A percentile compares a stretch with the other conserved stretches of the same genome.
These are phyloP conservation scores for Knufia fluminis DNA, from an alignment of 2,329 filamentous ascomycete species.

Conservation along the genomic window DNA sequence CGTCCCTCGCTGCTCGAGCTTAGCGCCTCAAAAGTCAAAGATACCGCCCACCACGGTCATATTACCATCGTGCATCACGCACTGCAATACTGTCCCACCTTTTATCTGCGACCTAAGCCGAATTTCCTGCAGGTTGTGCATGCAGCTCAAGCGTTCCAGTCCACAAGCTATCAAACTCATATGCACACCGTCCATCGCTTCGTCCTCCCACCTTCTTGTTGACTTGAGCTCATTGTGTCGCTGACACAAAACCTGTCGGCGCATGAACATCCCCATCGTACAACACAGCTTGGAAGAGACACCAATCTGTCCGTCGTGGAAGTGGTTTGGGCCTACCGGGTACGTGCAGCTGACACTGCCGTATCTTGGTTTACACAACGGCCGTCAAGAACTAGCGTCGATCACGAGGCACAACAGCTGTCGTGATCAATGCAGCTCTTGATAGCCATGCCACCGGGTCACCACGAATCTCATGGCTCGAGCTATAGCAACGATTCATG, in stretches of 20 bases:
- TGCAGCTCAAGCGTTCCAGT: slow-evolving; percentile 4
- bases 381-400: slow-evolving; percentile 9
- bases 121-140: slow-evolving; percentile 2
- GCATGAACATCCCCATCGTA: slow-evolving; percentile 2
- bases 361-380: slow-evolving; percentile 7
- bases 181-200: slow-evolving; percentile 7
- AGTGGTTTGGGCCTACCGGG: slow-evolving; percentile 11
- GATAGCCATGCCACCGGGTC: slow-evolving; percentile 36
- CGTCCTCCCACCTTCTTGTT: slow-evolving; percentile 5
- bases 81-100: slow-evolving; percentile 8
- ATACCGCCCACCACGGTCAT: slow-evolving; percentile 11
- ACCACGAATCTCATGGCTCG: slow-evolving; percentile 35
- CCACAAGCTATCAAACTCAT: slow-evolving; percentile 8
- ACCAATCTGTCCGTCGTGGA: background rate
- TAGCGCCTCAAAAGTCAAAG: slow-evolving; percentile 7
- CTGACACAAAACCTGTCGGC: slow-evolving; percentile 3
- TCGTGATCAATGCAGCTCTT: slow-evolving; percentile 21
- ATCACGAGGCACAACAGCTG: slow-evolving; percentile 6
- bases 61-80: slow-evolving; percentile 10
- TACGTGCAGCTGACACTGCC: slow-evolving; percentile 16
- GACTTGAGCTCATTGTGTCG: slow-evolving; percentile 8
- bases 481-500: slow-evolving; percentile 38
- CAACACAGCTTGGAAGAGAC: background rate
- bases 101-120: slow-evolving; percentile 3
- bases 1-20: slow-evolving; percentile 10